phyloP scores from a whole-genome alignment of 106 monocot species.

The Dendrobium officinale region DNA sequence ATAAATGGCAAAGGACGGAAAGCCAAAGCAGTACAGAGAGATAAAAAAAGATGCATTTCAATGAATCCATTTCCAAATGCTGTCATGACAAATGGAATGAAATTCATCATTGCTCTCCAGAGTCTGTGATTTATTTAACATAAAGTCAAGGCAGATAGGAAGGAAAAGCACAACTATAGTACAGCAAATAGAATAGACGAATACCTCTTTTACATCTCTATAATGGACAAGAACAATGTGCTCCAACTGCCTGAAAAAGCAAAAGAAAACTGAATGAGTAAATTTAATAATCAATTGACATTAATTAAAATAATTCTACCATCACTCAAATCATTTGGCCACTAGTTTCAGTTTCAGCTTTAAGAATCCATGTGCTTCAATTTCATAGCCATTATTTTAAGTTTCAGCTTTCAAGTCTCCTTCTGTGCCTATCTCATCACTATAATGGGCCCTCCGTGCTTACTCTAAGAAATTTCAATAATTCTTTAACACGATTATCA shows the following conservation, averaged over 20 bases:
- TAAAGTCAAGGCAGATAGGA: not conserved
- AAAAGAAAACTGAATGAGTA: conserved; percentile 2
- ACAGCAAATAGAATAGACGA: not conserved
- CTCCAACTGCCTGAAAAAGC: conserved; percentile 10
- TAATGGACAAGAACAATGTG: conserved; percentile 25
- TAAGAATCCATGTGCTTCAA: not conserved
- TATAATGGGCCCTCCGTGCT: not conserved
- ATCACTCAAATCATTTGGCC: not conserved
- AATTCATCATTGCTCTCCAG: not conserved
- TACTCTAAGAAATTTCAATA: not conserved
- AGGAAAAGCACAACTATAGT: not conserved
- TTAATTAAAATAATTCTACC: not conserved
- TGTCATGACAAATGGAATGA: not conserved
- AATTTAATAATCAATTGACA: not conserved
- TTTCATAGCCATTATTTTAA: not conserved
- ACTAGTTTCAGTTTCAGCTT: not conserved
- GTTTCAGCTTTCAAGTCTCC: not conserved
- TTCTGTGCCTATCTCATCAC: not conserved
- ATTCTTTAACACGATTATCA: not conserved
- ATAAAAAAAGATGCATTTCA: not conserved
- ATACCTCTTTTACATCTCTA: conserved; percentile 16
- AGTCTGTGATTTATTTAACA: not conserved
- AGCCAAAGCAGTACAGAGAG: not conserved
- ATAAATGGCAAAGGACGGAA: not conserved
- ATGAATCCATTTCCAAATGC: not conserved